Evolutionary conservation across 2,329 filamentous ascomycete species (phyloP).

Genomic region (Macrophomina tecta): DNA sequence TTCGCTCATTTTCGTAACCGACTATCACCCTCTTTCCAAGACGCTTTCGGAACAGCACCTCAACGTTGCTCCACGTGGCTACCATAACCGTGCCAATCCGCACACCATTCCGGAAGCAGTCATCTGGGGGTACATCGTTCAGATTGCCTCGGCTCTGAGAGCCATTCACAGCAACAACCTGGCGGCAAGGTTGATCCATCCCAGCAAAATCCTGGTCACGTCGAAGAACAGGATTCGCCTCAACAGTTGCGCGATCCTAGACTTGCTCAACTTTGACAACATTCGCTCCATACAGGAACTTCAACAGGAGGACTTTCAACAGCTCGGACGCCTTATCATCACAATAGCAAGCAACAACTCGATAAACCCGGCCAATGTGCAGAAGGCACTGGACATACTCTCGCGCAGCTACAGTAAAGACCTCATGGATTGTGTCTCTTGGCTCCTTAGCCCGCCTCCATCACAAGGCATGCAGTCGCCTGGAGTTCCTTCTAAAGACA

Average conservation of each 20-base stretch:
- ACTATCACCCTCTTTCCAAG: constrained; percentile 90
- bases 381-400: constrained; percentile 48
- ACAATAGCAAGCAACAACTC: constrained; percentile 75
- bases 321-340: constrained; percentile 85
- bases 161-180: constrained; percentile 81
- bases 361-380: constrained; percentile 66
- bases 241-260: constrained; percentile 85
- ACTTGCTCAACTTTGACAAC: constrained; percentile 83
- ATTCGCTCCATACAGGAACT: constrained; percentile 73
- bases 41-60: constrained; percentile 87
- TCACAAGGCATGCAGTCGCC: constrained; percentile 37
- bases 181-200: constrained; percentile 83
- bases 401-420: constrained; percentile 78
- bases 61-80: constrained; percentile 36
- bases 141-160: constrained; percentile 86
- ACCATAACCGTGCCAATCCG: constrained; percentile 17
- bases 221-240: constrained; percentile 89
- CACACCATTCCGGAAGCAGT: constrained; percentile 57
- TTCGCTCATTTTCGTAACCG: constrained; percentile 90
- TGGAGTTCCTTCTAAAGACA: constrained; percentile 64
- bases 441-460: constrained; percentile 75
- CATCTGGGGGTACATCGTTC: constrained; percentile 90
- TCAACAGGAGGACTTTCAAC: constrained; percentile 85
- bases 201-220: constrained; percentile 87
- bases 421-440: constrained; percentile 78